Evolutionary conservation across 306 rosid species (phyloP).

Genomic region (Purshia tridentata): DNA sequence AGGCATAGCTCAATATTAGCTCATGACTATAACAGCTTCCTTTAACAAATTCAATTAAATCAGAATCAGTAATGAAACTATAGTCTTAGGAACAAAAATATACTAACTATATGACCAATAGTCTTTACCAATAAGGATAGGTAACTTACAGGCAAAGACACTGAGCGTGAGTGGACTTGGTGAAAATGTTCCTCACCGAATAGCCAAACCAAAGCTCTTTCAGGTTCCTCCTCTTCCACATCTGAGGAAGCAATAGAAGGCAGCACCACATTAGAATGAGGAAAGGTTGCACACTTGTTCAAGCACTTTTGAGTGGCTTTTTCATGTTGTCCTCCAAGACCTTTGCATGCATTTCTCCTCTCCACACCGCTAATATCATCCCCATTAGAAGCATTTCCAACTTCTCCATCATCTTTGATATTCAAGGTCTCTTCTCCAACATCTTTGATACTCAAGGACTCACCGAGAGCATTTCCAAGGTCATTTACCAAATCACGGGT

Average conservation of each 20-base stretch:
- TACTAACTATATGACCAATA: background rate
- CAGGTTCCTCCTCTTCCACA: conserved; percentile 35
- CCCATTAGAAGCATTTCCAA: conserved; percentile 27
- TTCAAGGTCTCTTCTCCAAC: conserved; percentile 9
- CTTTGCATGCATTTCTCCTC: conserved; percentile 13
- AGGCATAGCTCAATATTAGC: background rate
- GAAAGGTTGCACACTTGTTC: conserved; percentile 43
- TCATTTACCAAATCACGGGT: conserved; percentile 26
- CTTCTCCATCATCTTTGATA: background rate
- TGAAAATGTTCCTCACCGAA: conserved; percentile 30
- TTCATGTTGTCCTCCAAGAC: conserved; percentile 13
- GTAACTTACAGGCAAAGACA: conserved; percentile 54
- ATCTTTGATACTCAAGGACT: conserved; percentile 45
- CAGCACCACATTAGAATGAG: conserved; percentile 31
- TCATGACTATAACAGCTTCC: background rate
- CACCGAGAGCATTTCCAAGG: conserved; percentile 42
- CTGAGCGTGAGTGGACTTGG: conserved; percentile 37
- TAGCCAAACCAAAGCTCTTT: conserved; percentile 27
- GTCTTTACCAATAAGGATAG: background rate
- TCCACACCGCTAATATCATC: conserved; percentile 16
- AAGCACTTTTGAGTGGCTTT: conserved; percentile 27
- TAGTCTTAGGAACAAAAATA: background rate
- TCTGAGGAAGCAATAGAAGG: conserved; percentile 35
- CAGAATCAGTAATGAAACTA: background rate
- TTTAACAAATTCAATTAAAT: background rate